Conservation (phyloP, 768 basidiomycete species). For the Mycena belliarum region DNA sequence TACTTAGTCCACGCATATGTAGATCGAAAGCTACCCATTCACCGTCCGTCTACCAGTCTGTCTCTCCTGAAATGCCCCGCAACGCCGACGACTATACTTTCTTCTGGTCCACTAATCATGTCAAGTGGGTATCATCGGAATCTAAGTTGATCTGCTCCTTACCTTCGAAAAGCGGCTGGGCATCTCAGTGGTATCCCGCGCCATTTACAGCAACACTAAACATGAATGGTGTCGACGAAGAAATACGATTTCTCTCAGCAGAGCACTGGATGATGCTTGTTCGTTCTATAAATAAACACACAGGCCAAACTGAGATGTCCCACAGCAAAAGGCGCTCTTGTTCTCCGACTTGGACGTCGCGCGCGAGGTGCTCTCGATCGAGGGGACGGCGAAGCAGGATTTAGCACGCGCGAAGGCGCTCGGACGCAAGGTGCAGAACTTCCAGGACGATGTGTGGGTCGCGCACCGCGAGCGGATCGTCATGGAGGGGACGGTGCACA, state of each 20-base stretch:
- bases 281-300: background rate
- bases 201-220: slow-evolving; percentile 43
- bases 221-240: slow-evolving; percentile 32
- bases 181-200: slow-evolving; percentile 50
- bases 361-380: slow-evolving; percentile 40
- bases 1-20: background rate
- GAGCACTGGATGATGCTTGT: slow-evolving; percentile 72
- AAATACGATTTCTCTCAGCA: slow-evolving; percentile 43
- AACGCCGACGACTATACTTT: slow-evolving; percentile 40
- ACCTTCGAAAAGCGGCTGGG: slow-evolving; percentile 40
- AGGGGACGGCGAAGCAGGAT: slow-evolving; percentile 30
- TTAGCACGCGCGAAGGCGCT: slow-evolving; percentile 52
- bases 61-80: slow-evolving; percentile 8
- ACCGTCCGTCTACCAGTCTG: background rate
- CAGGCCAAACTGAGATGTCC: too few species aligned
- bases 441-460: slow-evolving; percentile 52
- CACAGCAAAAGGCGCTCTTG: slow-evolving; percentile 51
- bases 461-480: slow-evolving; percentile 50
- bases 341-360: slow-evolving; percentile 50
- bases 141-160: background rate
- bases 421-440: slow-evolving; percentile 50
- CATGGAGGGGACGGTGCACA: slow-evolving; percentile 51
- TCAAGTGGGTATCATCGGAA: slow-evolving; percentile 35
- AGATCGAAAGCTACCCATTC: background rate
- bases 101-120: slow-evolving; percentile 46